Base-by-base conservation (phyloP, 768 basidiomycete genomes). In the Tricholoma furcatifolium region DNA sequence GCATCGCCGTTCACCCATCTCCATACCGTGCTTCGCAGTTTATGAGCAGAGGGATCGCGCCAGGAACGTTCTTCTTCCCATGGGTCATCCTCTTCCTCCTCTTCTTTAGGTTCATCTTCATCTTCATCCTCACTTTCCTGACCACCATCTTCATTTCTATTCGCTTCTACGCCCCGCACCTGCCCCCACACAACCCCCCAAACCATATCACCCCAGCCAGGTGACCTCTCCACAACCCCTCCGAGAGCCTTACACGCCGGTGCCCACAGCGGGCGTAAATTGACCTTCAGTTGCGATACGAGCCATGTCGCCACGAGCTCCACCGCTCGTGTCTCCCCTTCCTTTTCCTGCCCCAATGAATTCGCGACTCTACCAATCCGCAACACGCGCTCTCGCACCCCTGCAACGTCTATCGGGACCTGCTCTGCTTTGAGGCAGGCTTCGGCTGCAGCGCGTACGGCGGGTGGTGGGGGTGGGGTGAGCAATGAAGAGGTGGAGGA, bases 211-310 rank as follows among this genome's bases (percentile, higher is more conserved):
- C 82, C 85, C 54, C 85, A 87, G 4, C 27, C 27, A n/a, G n/a
- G n/a, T n/a, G n/a, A n/a, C n/a, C 80, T 71, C 23, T 73, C 67
- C 1, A 70, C 61, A 45, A 81, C 65, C 0, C 81, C 75, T 0
- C 80, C 75, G 5, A 97, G 67, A 0, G 89, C 86, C 10, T 79
- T 78, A 11, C 85, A 79, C 4, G 93, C 83, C 15, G 94, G 88
- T 3, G 84, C 80, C 89, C 95, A 99, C 14, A 97, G 64, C 0
- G 97, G 97, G 24, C 91, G 81, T 41, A 98, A 72, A 65, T 94
- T 96, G 55, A 98, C 88, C 72, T 98, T 98, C 47, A 98, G 75
- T 65, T 97, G 95, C 6, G 89, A 91, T 88, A 31, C n/a, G 36
- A 38, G 18, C 36, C 92, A 94, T 38, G 85, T 68, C 6, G 78